Percentiles rank a stretch among this genome's conserved stretches.
These are phyloP conservation scores for Rosa hybrid DNA, from an alignment of 331 rosid species.

Conservation along the genomic window DNA sequence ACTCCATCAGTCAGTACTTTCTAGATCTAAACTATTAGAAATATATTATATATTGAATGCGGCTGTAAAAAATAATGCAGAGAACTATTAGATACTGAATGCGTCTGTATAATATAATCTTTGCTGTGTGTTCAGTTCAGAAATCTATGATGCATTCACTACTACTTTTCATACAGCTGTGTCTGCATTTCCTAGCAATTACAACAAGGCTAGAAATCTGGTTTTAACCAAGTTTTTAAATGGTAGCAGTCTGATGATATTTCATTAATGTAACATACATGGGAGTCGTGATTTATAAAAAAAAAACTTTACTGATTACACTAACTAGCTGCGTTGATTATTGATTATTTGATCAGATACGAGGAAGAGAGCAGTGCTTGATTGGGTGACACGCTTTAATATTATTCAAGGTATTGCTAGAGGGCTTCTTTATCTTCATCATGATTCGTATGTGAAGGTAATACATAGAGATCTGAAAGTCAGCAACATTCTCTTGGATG, in stretches of 20 bases:
- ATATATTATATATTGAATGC: too few species aligned
- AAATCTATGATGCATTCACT: background rate
- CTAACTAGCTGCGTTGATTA: background rate
- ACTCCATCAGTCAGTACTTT: background rate
- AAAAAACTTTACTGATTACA: background rate
- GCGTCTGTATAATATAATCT: background rate
- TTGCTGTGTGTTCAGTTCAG: background rate
- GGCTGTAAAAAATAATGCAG: too few species aligned
- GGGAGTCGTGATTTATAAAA: background rate
- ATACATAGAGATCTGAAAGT: slow-evolving; percentile 26
- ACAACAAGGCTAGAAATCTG: background rate
- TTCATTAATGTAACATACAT: background rate
- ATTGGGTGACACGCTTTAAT: slow-evolving; percentile 44
- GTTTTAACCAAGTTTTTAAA: background rate
- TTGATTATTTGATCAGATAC: background rate
- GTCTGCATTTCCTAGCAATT: background rate
- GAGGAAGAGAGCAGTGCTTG: slow-evolving; percentile 3
- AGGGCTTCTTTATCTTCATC: slow-evolving; percentile 39
- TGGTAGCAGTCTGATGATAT: background rate
- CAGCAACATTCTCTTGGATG: slow-evolving; percentile 34
- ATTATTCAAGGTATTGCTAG: slow-evolving; percentile 39
- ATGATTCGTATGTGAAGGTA: background rate
- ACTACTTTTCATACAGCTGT: background rate
- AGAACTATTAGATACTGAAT: too few species aligned
- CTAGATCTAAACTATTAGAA: background rate